Evolutionary conservation across 1,284 basidiomycete genomes (phyloP), one percentile per base, ranked within the genome.

Genomic region (Cryptococcus wingfieldii): DNA sequence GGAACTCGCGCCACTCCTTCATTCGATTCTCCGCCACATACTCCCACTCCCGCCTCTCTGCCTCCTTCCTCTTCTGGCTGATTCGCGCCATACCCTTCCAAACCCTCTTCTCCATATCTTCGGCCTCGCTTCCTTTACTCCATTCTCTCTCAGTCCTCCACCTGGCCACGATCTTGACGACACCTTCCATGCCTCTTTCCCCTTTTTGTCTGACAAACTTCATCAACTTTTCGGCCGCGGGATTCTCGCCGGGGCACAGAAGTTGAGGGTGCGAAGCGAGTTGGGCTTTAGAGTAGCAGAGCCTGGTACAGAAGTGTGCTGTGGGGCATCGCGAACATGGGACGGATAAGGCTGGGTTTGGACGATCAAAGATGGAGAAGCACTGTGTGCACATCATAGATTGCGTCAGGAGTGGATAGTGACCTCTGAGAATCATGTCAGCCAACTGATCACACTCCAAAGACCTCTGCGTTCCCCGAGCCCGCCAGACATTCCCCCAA

Each of bases 101-200:
- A 8, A 74, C 64, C 48, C 71, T 63, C 16, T 59, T 48, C 46
- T 67, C 62, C 28, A 69, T 48, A 44, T 55, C 59, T 19, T 66
- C 55, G 4, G 65, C 65, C 13, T 55, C 51, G 2, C 85, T 84
- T 64, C 86, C 83, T 16, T 80, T 79, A 8, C 77, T 79, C 23
- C 78, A 72, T 56, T 86, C 83, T 47, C 79, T 77, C 2, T 83
- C 80, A n/a, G 85, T 77, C 23, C 90, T 70, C 25, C 89, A 72
- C 19, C 82, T 78, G 25, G 85, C 84, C 0, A 87, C 82, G 60
- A 83, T 83, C 52, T 86, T 84, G 2, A 83, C 77, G 23, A 88
- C 81, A 1, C 86, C 86, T 64, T 88, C 84, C n/a, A 89, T 73
- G 4, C 85, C 86, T 80, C 89, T 84, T 86, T 87, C 89, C 54